Evolutionary conservation across 176 grass and related monocot species (phyloP).

Genomic region (Paspalum vaginatum): DNA sequence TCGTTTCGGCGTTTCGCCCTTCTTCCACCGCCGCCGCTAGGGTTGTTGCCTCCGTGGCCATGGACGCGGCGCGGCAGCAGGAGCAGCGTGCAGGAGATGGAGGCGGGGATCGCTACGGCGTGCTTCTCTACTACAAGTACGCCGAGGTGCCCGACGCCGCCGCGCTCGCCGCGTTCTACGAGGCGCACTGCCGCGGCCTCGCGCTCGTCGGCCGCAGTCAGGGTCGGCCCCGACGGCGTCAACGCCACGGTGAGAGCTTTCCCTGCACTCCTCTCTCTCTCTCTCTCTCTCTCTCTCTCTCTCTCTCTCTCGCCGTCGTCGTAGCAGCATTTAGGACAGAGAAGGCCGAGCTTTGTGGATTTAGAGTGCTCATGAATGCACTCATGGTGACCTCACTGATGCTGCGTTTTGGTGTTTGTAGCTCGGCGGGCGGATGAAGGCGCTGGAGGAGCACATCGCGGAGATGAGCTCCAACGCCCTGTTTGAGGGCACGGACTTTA

Average conservation of each 20-base stretch:
- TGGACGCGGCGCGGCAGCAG: constrained; percentile 32
- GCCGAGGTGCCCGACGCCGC: constrained; percentile 60
- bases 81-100: not conserved
- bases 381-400: not conserved
- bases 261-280: not conserved
- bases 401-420: constrained; percentile 38
- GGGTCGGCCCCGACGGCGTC: constrained; percentile 80
- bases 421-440: constrained; percentile 78
- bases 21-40: constrained; percentile 22
- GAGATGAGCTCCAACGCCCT: constrained; percentile 64
- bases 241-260: constrained; percentile 69
- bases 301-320: not conserved
- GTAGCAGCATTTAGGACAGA: not conserved
- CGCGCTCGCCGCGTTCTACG: constrained; percentile 67
- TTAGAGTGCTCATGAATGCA: not conserved
- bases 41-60: constrained; percentile 39
- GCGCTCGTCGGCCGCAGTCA: constrained; percentile 83
- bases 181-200: constrained; percentile 58
- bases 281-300: not conserved
- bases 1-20: not conserved
- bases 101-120: constrained; percentile 36
- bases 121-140: constrained; percentile 98
- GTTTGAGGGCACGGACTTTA: constrained; percentile 87
- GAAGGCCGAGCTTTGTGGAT: not conserved
- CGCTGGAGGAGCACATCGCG: constrained; percentile 79